Percentiles rank a stretch among this genome's conserved stretches.
phyloP scores from a whole-genome alignment of 2,329 filamentous ascomycete genomes.

The Orbilia quercus region DNA sequence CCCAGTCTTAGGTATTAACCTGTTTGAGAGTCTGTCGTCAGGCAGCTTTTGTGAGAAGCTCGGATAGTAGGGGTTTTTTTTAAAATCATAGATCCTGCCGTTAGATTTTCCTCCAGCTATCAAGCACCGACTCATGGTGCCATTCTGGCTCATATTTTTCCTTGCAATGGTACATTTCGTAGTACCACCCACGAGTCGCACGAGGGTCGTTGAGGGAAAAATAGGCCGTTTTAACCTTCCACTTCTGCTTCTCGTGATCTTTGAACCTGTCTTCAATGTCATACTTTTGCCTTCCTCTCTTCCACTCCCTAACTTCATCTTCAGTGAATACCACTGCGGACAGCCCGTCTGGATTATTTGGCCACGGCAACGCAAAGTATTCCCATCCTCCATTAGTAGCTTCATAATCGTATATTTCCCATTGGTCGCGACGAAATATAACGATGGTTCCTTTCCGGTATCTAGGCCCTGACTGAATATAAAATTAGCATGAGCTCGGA shows the following conservation, averaged over 20 bases:
- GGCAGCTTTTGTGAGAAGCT: too few species aligned
- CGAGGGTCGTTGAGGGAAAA: background rate
- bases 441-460: background rate
- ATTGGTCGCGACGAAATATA: background rate
- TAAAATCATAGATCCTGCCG: background rate
- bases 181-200: slow-evolving; percentile 2
- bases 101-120: slow-evolving; percentile 3
- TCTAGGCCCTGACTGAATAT: slow-evolving; percentile 1
- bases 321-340: slow-evolving; percentile 5
- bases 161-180: slow-evolving; percentile 4
- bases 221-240: background rate
- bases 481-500: background rate
- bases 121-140: background rate
- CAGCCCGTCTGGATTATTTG: background rate
- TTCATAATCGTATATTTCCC: slow-evolving; percentile 2
- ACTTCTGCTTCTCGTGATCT: background rate
- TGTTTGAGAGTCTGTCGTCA: too few species aligned
- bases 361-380: slow-evolving; percentile 1
- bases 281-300: background rate
- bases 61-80: background rate
- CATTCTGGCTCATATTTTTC: background rate
- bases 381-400: background rate
- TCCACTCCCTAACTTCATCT: background rate
- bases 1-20: too few species aligned
- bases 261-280: background rate